phyloP scores from a whole-genome alignment of 768 basidiomycete genomes.

The Suillus bovinus region DNA sequence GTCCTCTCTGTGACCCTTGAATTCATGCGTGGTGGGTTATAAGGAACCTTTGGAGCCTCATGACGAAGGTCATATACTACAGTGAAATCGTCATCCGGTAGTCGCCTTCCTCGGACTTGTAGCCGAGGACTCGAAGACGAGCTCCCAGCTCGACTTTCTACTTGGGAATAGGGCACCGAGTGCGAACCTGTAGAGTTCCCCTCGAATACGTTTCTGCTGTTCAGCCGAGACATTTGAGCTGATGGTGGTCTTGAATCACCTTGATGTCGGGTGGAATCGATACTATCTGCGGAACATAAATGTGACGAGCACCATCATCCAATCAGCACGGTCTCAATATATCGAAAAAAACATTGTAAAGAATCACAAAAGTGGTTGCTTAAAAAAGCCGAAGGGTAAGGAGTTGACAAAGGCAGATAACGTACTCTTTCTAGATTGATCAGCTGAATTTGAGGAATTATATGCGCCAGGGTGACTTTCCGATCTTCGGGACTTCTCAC shows the following conservation, averaged over 20 bases:
- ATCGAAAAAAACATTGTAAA: constrained; percentile 2
- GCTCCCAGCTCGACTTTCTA: constrained; percentile 47
- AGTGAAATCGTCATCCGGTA: constrained; percentile 41
- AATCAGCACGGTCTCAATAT: constrained; percentile 9
- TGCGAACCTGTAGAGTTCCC: constrained; percentile 28
- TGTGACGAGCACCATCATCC: constrained; percentile 7
- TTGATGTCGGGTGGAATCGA: constrained; percentile 30
- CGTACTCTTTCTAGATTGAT: constrained; percentile 39
- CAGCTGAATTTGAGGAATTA: constrained; percentile 28
- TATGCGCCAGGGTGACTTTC: constrained; percentile 7
- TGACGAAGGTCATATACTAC: constrained; percentile 19
- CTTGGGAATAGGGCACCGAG: constrained; percentile 44
- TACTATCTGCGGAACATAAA: constrained; percentile 24
- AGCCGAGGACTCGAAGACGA: constrained; percentile 50
- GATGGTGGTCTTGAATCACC: constrained; percentile 33
- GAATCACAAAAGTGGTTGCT: neutral
- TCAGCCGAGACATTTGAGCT: constrained; percentile 33
- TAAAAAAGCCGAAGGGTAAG: neutral
- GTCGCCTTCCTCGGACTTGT: constrained; percentile 38
- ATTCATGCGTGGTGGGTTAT: constrained; percentile 4
- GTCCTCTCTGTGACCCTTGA: constrained; percentile 1
- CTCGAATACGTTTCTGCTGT: constrained; percentile 37
- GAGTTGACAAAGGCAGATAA: constrained; percentile 23
- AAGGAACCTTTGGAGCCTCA: neutral
- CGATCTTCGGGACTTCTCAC: neutral